Base-by-base conservation (phyloP, 2,329 filamentous ascomycete species). In the Diplodia intermedia region DNA sequence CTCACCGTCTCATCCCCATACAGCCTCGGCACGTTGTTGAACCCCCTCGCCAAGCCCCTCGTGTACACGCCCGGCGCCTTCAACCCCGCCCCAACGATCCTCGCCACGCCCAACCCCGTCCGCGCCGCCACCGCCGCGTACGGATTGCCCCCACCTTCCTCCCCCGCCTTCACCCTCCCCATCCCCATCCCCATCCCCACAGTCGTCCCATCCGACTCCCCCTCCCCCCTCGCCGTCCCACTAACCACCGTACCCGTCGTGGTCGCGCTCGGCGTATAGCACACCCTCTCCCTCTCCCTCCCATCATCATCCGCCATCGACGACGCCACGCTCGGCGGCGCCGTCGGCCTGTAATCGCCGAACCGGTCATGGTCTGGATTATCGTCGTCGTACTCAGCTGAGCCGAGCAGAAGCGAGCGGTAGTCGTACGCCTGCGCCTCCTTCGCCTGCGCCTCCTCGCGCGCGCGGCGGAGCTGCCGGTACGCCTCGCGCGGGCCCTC, bases 1-100 rank as follows among this genome's bases (percentile, higher is more conserved):
- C 60, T 36, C 60, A 38, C 60, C 26, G 60, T 62, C 11, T 62
- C 60, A 29, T 73, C 73, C 7, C 60, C 60, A 36, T 62, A 62
- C 60, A 50, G 2, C 43, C 60, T n/a, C 4, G 60, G 60, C 43
- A 52, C 43, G n/a, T 62, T 62, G 2, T 52, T 20, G 3, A 62
- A 62, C 23, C 60, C 60, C 29, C 31, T 18, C 26, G 60, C 40
- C 60, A 62, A 26, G 8, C 60, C 60, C 3, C 23, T n/a, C 43
- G 60, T 62, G 18, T 50, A 62, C 9, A 36, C 29, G 6, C 18
- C 60, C 43, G 60, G 60, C 8, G 60, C 60, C 60, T 62, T 62
- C 29, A 62, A 14, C 11, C 60, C 60, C 11, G 60, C 60, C 2
- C 60, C 43, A n/a, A 62, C 43, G 7, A 62, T 62, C 8, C 60